Base-by-base conservation (phyloP, 305 asterid species). In the Euphrasia arctica region DNA sequence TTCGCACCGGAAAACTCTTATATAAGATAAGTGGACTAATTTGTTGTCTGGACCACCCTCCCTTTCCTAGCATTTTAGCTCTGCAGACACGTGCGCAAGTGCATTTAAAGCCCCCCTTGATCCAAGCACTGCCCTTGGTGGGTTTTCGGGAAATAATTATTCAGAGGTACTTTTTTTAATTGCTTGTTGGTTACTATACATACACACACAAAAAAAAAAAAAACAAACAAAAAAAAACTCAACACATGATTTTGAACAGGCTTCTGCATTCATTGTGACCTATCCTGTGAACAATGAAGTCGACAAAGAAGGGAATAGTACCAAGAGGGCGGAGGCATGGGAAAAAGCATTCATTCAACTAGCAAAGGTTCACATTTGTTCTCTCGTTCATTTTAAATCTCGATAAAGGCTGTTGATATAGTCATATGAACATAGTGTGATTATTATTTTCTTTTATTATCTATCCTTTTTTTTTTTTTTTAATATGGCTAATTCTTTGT, bases 41-140 rank as follows among this genome's bases (percentile, higher is more conserved):
- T 50, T 63, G 63, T 65, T 45, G 28, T 72, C 45, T 74, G 70
- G 64, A 68, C 75, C 8, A 36, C 42, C 62, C 73, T 41, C 70
- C 57, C 59, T 76, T 50, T 73, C 75, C 71, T 72, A 94, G 99
- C 99, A 94, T 73, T 94, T 81, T 71, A 81, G 89, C 49, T 94
- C 99, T 54, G 93, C 95, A 36, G 98, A 86, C 29, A 66, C 86
- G 28, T 94, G 99, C 60, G 66, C 86, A 80, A 88, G 97, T 77
- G 96, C 98, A 66, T 94, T 94, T 70, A 82, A 87, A 83, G 97
- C 91, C 34, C 99, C 99, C 41, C 96, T 94, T 67, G 99, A 94
- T 73, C 99, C 99, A 63, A 91, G 82, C 80, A 94, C 99, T 13
- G 91, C 98, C 55, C 81, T 94, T 60, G 99, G 99, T 64, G 99